Base-by-base conservation (phyloP, 1,139 yeast species). In the Meyerozyma carpophila region DNA sequence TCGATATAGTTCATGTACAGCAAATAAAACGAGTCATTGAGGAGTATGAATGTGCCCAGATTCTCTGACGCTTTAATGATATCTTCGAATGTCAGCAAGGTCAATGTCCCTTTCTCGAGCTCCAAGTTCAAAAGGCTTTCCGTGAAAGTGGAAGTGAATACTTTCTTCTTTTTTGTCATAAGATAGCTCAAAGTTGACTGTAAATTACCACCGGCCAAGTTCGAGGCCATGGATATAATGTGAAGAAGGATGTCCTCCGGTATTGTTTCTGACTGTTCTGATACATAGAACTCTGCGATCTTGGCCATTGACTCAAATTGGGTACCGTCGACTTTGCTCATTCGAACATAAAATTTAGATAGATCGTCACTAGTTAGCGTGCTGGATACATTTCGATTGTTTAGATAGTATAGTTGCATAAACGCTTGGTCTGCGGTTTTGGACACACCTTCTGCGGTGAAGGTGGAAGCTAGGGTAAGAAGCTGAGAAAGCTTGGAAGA, bases 1-100 rank as follows among this genome's bases (percentile, higher is more conserved):
- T 70, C 73, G 9, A 70, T 52, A 44, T 67, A 64, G 8, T 39
- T 40, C 18, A 64, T 59, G 42, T 59, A 58, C 5, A 42, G 41
- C 3, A 31, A 13, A 44, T 58, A 62, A 37, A 65, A 62, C 3
- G 45, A 44, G 18, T 62, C 65, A 41, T 58, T 58, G 5, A 57
- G 37, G 3, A 50, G 24, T 24, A 34, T 28, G 10, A 43, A 34
- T 9, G 36, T 32, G 18, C 40, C 26, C 29, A 42, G 41, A 26
- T 42, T 20, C 16, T 43, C 32, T 20, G 46, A 39, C 3, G 51
- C 47, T 11, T 41, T 28, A 20, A 54, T 36, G 16, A 65, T 42
- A 8, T 47, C 54, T 42, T 66, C 68, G 46, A 63, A 68, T 0
- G 54, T 45, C 6, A 47, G 45, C 21, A 70, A 49, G 11, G 48